Percentiles rank a stretch among this genome's conserved stretches.
Evolutionary conservation across 306 rosid genomes (phyloP).

Genomic region (Sindora glabra): DNA sequence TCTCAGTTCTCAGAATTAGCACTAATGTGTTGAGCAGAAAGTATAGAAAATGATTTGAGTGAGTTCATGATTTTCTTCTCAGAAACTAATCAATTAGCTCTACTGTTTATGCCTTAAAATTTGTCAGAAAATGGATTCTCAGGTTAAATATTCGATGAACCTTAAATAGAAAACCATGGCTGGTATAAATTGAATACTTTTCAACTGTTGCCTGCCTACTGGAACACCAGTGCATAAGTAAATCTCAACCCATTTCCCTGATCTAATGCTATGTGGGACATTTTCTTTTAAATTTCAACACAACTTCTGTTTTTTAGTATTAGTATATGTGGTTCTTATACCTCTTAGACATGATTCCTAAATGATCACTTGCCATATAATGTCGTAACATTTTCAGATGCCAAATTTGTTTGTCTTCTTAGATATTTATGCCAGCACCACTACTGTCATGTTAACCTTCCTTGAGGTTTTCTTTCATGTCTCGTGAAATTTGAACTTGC

Average conservation of each 20-base stretch:
- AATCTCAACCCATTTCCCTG: slow-evolving; percentile 1
- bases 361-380: background rate
- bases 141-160: slow-evolving; percentile 2
- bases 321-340: background rate
- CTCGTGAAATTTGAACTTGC: background rate
- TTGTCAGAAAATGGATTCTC: slow-evolving; percentile 6
- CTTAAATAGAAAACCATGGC: slow-evolving; percentile 2
- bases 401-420: background rate
- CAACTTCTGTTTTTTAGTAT: too few relatives aligned
- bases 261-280: background rate
- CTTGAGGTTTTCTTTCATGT: background rate
- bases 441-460: background rate
- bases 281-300: background rate
- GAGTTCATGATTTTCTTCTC: background rate
- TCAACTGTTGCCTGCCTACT: background rate
- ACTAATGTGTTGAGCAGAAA: background rate
- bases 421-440: background rate
- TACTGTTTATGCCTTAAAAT: background rate
- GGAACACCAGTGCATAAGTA: background rate
- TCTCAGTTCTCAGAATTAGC: background rate
- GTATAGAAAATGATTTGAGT: background rate
- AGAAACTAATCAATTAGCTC: background rate
- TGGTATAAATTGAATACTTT: background rate
- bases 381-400: slow-evolving; percentile 2
- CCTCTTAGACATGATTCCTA: background rate